Evolutionary conservation across 2,329 filamentous ascomycete genomes (phyloP), one percentile per base, ranked within the genome.

Genomic region (Colletotrichum sp.): DNA sequence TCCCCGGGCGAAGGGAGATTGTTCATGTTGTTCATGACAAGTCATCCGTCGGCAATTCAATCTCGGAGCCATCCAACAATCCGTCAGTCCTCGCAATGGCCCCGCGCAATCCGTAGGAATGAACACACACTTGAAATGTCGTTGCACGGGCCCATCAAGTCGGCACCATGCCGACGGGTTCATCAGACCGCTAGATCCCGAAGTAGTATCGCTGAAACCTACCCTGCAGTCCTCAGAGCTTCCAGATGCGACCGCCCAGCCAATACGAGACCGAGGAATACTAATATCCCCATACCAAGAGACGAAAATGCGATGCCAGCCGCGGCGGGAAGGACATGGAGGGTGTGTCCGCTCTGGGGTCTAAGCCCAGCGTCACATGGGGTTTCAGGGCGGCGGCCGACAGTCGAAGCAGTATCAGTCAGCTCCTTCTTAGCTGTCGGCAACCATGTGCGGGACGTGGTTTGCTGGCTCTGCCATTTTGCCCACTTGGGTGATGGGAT

Each of bases 161-260:
- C 64, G 64, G 71, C 71, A 73, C 65, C 18, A 43, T 69, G 71
- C 71, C 71, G 71, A 73, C 38, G 43, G 32, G 30, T 21, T 28
- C 16, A n/a, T n/a, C 21, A 63, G 36, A 34, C 71, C 21, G 30
- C 36, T 38, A 43, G 30, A 30, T 56, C 56, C 38, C 64, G 18
- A 56, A 52, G 36, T 63, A 56, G 64, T 21, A 61, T 55, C 30
- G 43, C 32, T 56, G 64, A 73, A 63, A 73, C 70, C 56, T 62
- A 43, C 16, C 16, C 12, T 26, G 52, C 32, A 36, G 21, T 38
- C 21, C 55, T 24, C 26, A 24, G 36, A 36, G 7, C 34, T 26
- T 24, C 28, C 12, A 28, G 18, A n/a, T 52, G 55, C 24, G 28
- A 68, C 36, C 21, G 26, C 36, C 3, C 52, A 34, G 13, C 70